phyloP scores from a whole-genome alignment of 2,329 filamentous ascomycete genomes.

The Cladosporium sp. region DNA sequence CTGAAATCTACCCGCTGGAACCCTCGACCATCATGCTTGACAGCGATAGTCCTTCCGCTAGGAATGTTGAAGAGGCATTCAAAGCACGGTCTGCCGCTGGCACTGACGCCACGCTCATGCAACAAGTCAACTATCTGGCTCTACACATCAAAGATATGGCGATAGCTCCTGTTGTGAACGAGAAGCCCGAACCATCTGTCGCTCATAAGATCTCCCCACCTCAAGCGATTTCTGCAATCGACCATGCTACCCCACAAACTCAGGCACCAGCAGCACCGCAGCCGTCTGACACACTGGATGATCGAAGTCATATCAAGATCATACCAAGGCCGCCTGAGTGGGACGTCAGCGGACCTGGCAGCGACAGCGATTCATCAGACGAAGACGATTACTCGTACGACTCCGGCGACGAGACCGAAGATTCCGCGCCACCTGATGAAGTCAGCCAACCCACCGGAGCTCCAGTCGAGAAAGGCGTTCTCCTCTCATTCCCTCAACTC shows the following conservation, averaged over 20 bases:
- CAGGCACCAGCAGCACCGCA: not conserved
- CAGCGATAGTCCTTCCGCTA: slow-evolving; percentile 44
- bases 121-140: slow-evolving; percentile 67
- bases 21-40: slow-evolving; percentile 32
- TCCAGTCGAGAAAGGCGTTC: slow-evolving; percentile 60
- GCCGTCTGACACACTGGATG: slow-evolving; percentile 22
- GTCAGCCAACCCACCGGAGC: slow-evolving; percentile 34
- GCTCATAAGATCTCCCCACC: not conserved
- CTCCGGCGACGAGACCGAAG: slow-evolving; percentile 45
- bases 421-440: slow-evolving; percentile 34
- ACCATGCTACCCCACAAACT: not conserved
- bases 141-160: slow-evolving; percentile 65
- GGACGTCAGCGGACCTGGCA: slow-evolving; percentile 36
- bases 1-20: slow-evolving; percentile 65
- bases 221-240: not conserved
- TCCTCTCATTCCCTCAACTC: slow-evolving; percentile 69
- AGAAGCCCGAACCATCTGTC: not conserved
- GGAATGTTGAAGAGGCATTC: slow-evolving; percentile 61
- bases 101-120: slow-evolving; percentile 59
- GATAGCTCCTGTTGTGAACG: slow-evolving; percentile 25
- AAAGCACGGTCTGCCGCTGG: slow-evolving; percentile 51
- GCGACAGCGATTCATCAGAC: slow-evolving; percentile 29
- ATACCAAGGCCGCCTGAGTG: slow-evolving; percentile 76
- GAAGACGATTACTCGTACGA: slow-evolving; percentile 35
- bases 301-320: slow-evolving; percentile 60